Conservation (phyloP, 2,329 filamentous ascomycete genomes). For the Apiospora marii region DNA sequence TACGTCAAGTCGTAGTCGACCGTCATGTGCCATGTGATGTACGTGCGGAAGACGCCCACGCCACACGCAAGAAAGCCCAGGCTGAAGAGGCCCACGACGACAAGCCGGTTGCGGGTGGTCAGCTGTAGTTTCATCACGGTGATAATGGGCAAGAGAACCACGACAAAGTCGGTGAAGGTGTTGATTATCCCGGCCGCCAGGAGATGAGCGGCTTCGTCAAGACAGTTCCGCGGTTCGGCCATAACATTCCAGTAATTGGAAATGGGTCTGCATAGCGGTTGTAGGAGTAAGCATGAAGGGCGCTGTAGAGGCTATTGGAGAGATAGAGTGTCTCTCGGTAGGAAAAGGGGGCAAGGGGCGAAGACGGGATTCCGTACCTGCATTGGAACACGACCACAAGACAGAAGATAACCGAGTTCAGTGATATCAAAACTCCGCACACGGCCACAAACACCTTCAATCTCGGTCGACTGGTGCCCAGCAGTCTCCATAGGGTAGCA, state of each 20-base stretch:
- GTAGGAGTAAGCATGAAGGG: not conserved
- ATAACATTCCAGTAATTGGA: slow-evolving; percentile 47
- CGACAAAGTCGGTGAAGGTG: slow-evolving; percentile 63
- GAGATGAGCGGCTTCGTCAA: slow-evolving; percentile 57
- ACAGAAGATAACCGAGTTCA: slow-evolving; percentile 40
- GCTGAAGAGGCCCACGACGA: slow-evolving; percentile 53
- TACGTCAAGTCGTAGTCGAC: slow-evolving; percentile 40
- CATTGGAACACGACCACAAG: slow-evolving; percentile 46
- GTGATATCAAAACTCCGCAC: slow-evolving; percentile 36
- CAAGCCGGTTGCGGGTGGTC: slow-evolving; percentile 52
- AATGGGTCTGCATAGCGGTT: slow-evolving; percentile 38
- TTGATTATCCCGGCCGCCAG: slow-evolving; percentile 63
- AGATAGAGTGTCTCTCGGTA: slow-evolving; percentile 40
- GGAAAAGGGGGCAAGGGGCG: not conserved
- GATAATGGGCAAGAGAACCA: slow-evolving; percentile 56
- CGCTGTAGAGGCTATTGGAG: not conserved
- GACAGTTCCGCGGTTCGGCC: slow-evolving; percentile 45
- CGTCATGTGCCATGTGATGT: slow-evolving; percentile 42
- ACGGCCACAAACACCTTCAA: slow-evolving; percentile 37
- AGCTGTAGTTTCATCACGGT: slow-evolving; percentile 54
- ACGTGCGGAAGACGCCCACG: slow-evolving; percentile 44
- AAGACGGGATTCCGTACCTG: slow-evolving; percentile 30
- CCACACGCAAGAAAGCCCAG: slow-evolving; percentile 53
- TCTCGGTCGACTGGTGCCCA: slow-evolving; percentile 36
- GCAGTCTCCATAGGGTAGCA: slow-evolving; percentile 43